Evolutionary conservation across 345 rosid genomes (phyloP), one percentile per base, ranked within the genome.

Genomic region (Syzygium oleosum): DNA sequence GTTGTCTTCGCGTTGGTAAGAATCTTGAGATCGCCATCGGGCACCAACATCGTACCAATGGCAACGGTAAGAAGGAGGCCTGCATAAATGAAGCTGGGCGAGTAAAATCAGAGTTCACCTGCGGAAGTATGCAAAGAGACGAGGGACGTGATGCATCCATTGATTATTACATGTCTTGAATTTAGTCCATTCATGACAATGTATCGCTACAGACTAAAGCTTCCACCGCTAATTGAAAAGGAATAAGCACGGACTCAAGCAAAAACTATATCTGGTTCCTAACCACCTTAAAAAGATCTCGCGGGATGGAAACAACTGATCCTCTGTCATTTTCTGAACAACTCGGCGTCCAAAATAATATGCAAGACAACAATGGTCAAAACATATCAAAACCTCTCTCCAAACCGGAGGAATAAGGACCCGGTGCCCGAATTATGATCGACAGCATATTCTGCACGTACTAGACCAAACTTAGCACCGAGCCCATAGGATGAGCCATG

Each of bases 341-440:
- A 73, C 49, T 73, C 80, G 15, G 27, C 0, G 15, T 73, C 49
- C 80, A 73, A 73, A 19, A 38, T 38, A 73, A 38, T 38, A 34
- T 73, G 80, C 49, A 73, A 73, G 27, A 73, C 49, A 73, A 19
- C 10, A 34, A 34, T 12, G 14, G 23, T 54, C 29, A 54, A 34
- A 29, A 52, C 63, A 31, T 51, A 52, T 95, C 92, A 98, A 87
- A 92, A 97, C 90, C 99, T 93, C 92, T 98, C 99, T 84, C 99
- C 99, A 88, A 98, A 97, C 51, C 98, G 92, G 91, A 98, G 96
- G 90, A 98, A 98, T n/a, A 97, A 85, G 43, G 98, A 97, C 7
- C 98, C 98, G 7, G 95, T 91, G 86, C 99, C 97, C 1, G 94
- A 96, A 90, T 98, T 96, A 87, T 98, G 99, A 91, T 98, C 99